These are phyloP conservation scores for Letharia lupina DNA, from an alignment of 495 filamentous ascomycete species.

Conservation along the genomic window DNA sequence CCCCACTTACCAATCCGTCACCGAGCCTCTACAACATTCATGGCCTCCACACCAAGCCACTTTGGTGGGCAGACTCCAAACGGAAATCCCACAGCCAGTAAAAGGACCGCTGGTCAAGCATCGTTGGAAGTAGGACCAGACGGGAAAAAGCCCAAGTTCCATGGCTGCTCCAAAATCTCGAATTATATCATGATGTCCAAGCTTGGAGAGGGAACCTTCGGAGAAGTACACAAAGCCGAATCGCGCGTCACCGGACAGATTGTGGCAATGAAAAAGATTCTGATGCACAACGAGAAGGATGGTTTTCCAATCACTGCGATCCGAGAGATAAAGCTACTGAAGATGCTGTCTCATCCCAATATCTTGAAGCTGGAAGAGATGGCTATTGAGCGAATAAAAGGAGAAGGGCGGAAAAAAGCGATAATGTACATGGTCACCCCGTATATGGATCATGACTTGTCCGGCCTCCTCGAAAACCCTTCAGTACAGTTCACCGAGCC, in stretches of 20 bases:
- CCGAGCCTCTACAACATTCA: background rate
- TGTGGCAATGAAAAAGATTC: conserved; percentile 91
- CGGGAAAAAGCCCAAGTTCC: conserved; percentile 47
- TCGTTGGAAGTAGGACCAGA: conserved; percentile 26
- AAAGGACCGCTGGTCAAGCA: conserved; percentile 18
- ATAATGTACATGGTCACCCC: conserved; percentile 98
- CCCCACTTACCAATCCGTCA: background rate
- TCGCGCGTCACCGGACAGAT: conserved; percentile 62
- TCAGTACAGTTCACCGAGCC: conserved; percentile 73
- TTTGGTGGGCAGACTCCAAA: conserved; percentile 20
- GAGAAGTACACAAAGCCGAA: conserved; percentile 86
- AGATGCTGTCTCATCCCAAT: conserved; percentile 85
- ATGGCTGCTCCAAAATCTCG: conserved; percentile 76
- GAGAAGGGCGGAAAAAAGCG: conserved; percentile 70
- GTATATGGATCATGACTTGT: conserved; percentile 98
- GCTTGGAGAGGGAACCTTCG: conserved; percentile 95
- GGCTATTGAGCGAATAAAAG: conserved; percentile 77
- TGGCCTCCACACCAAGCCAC: conserved; percentile 18
- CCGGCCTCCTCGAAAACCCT: conserved; percentile 91
- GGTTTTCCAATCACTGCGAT: conserved; percentile 96
- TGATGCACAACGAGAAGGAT: conserved; percentile 95
- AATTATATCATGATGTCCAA: conserved; percentile 87
- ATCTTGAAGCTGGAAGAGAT: conserved; percentile 86
- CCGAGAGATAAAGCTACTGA: conserved; percentile 94
- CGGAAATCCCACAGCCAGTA: conserved; percentile 14